Conservation (phyloP, 2,329 filamentous ascomycete genomes). For the Monosporascus sp. region DNA sequence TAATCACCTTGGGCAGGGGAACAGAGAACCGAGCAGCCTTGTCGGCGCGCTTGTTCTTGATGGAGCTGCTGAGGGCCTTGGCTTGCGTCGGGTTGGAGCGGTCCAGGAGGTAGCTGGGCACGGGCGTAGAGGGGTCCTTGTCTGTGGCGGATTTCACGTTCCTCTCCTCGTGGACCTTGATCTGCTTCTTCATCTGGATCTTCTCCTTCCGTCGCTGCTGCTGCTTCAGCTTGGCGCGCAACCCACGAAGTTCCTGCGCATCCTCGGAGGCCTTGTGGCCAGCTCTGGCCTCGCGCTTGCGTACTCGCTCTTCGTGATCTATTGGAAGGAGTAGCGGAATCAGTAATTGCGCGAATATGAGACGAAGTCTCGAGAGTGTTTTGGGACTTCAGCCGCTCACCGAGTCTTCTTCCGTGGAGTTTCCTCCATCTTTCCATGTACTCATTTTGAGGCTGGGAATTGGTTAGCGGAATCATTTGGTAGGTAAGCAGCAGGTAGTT, state of each 20-base stretch:
- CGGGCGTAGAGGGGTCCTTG: slow-evolving; percentile 73
- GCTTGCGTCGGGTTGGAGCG: slow-evolving; percentile 55
- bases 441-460: slow-evolving; percentile 70
- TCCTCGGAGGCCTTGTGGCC: slow-evolving; percentile 82
- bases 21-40: slow-evolving; percentile 93
- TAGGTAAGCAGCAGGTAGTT: slow-evolving; percentile 19
- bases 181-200: slow-evolving; percentile 94
- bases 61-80: slow-evolving; percentile 73
- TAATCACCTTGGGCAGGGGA: slow-evolving; percentile 67
- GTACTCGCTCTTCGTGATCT: slow-evolving; percentile 69
- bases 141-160: slow-evolving; percentile 83
- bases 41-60: slow-evolving; percentile 92
- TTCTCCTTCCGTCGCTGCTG: slow-evolving; percentile 95
- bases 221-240: slow-evolving; percentile 88
- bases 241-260: slow-evolving; percentile 87
- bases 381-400: slow-evolving; percentile 1
- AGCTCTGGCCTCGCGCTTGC: slow-evolving; percentile 85
- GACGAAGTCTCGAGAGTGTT: too few relatives aligned
- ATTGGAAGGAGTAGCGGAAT: slow-evolving; percentile 5
- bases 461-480: slow-evolving; percentile 7
- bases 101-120: slow-evolving; percentile 92
- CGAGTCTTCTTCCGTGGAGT: slow-evolving; percentile 35
- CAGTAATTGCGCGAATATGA: background rate
- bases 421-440: slow-evolving; percentile 77
- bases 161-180: slow-evolving; percentile 92